A percentile compares a stretch with the other conserved stretches of the same genome.
These are phyloP conservation scores for Aspergillus indologenus DNA, from an alignment of 495 filamentous ascomycete species.

Conservation along the genomic window DNA sequence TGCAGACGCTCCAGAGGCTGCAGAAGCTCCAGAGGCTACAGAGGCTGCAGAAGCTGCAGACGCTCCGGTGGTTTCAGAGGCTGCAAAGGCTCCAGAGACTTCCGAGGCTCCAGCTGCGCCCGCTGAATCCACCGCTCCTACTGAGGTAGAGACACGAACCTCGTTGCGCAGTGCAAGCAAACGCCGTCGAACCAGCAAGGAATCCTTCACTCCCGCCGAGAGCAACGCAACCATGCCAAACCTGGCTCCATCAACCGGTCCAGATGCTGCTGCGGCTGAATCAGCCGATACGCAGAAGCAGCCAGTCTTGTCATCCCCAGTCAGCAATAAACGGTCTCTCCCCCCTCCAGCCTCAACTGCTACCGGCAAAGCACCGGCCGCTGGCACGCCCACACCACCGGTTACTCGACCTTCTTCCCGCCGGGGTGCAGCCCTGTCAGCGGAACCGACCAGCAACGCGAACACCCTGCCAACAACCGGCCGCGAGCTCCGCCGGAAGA, in stretches of 20 bases:
- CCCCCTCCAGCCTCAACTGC: conserved; percentile 9
- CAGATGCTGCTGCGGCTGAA: conserved; percentile 11
- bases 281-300: conserved; percentile 19
- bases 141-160: conserved; percentile 18
- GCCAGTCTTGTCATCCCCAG: conserved; percentile 27
- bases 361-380: conserved; percentile 10
- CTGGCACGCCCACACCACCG: conserved; percentile 33
- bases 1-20: background rate
- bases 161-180: conserved; percentile 23
- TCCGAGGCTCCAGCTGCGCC: background rate
- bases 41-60: background rate
- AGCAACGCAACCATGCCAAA: conserved; percentile 29
- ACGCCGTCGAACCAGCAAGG: conserved; percentile 24
- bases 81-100: too few relatives aligned
- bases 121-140: background rate
- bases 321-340: conserved; percentile 25
- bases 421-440: conserved; percentile 41
- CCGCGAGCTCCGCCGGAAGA: conserved; percentile 47
- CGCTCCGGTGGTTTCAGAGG: too few relatives aligned
- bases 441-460: conserved; percentile 26
- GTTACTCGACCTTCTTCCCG: conserved; percentile 43
- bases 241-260: conserved; percentile 8
- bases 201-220: conserved; percentile 19
- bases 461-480: conserved; percentile 14
- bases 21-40: background rate